These are phyloP conservation scores for Athelia psychrophila DNA, from an alignment of 1,284 basidiomycete genomes.

Conservation along the genomic window DNA sequence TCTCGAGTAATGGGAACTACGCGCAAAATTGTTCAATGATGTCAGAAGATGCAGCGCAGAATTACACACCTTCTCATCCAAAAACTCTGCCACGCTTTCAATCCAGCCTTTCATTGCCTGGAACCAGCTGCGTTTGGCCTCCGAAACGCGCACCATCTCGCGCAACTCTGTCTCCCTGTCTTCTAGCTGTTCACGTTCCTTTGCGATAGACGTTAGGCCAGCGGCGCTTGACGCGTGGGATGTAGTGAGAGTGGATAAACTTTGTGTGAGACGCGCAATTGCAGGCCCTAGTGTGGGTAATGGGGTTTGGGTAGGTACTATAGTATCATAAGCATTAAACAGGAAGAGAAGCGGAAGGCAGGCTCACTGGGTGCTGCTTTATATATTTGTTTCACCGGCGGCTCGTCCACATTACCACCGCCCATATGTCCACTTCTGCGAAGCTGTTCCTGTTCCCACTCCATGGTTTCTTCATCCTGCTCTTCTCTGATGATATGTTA, in stretches of 20 bases:
- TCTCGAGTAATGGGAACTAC: constrained; percentile 82
- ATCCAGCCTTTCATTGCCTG: constrained; percentile 82
- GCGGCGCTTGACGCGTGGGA: constrained; percentile 70
- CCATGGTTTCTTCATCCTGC: constrained; percentile 83
- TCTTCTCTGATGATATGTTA: constrained; percentile 54
- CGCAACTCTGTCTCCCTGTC: constrained; percentile 78
- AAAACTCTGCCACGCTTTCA: constrained; percentile 83
- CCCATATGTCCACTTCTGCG: constrained; percentile 64
- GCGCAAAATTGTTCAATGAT: constrained; percentile 5
- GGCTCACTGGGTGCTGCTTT: constrained; percentile 73
- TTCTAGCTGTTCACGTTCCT: constrained; percentile 72
- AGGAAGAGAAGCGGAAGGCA: constrained; percentile 1
- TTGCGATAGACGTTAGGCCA: constrained; percentile 57
- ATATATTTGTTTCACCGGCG: constrained; percentile 55
- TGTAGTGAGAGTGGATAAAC: constrained; percentile 64
- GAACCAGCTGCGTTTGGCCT: constrained; percentile 88
- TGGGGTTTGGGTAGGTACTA: constrained; percentile 61
- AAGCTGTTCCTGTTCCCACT: constrained; percentile 91
- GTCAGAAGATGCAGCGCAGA: not conserved
- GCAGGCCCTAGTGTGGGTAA: constrained; percentile 58
- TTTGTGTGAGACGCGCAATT: constrained; percentile 55
- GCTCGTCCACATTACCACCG: constrained; percentile 24
- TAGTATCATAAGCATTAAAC: constrained; percentile 12
- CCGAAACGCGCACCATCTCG: constrained; percentile 74
- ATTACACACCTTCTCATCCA: constrained; percentile 82